Conservation (phyloP, 2,329 filamentous ascomycete species). For the Phyllosticta citrichinensis region DNA sequence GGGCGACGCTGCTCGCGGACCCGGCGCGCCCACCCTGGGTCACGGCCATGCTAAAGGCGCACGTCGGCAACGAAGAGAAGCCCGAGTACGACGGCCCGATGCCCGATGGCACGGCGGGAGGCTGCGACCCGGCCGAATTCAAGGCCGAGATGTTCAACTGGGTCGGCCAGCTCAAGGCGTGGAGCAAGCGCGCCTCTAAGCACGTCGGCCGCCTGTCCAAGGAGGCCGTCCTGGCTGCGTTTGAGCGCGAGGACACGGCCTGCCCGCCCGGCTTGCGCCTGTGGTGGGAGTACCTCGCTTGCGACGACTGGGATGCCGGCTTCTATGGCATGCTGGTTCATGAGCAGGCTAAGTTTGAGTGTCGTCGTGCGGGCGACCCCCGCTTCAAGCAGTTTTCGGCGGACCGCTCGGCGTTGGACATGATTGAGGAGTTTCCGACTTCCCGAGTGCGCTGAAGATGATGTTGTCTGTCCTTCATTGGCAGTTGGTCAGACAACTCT, state of each 20-base stretch:
- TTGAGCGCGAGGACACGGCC: slow-evolving; percentile 31
- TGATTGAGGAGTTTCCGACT: background rate
- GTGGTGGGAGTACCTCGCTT: slow-evolving; percentile 40
- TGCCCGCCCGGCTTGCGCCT: slow-evolving; percentile 32
- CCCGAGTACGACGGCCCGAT: slow-evolving; percentile 31
- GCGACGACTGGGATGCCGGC: slow-evolving; percentile 29
- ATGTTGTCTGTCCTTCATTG: background rate
- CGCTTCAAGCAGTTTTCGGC: background rate
- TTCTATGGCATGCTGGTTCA: slow-evolving; percentile 34
- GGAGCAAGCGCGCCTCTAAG: slow-evolving; percentile 30
- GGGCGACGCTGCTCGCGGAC: slow-evolving; percentile 29
- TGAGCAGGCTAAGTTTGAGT: background rate
- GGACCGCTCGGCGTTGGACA: background rate
- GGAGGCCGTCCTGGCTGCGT: slow-evolving; percentile 30
- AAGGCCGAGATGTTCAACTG: slow-evolving; percentile 25
- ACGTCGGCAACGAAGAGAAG: slow-evolving; percentile 25
- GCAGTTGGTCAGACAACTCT: too few relatives aligned
- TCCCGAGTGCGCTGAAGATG: background rate
- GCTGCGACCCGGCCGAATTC: slow-evolving; percentile 14
- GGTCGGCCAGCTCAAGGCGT: slow-evolving; percentile 24
- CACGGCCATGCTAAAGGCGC: slow-evolving; percentile 31
- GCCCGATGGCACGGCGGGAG: slow-evolving; percentile 13
- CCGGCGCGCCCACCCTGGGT: slow-evolving; percentile 32
- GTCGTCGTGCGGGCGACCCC: background rate
- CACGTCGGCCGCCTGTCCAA: slow-evolving; percentile 26